Base-by-base conservation (phyloP, 2,329 filamentous ascomycete genomes). In the Zymoseptoria tritici region DNA sequence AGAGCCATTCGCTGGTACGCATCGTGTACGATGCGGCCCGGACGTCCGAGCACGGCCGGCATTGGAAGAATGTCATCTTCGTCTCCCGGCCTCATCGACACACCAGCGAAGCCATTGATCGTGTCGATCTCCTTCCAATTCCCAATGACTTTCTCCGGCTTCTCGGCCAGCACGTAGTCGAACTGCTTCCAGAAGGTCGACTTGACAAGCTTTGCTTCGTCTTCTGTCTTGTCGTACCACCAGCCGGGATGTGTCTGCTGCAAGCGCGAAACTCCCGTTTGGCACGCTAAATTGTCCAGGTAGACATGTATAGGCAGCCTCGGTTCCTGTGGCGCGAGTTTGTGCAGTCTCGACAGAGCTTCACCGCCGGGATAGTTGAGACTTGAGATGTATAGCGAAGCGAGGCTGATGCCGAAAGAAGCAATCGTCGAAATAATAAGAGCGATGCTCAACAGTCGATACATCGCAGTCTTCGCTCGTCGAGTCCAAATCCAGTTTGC, bases 281-380 rank as follows among this genome's bases (percentile, higher is more conserved):
- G 85, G 58, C 83, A 85, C 2, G 83, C 80, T 22, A 87, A 77
- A 56, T 85, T 86, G 60, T 83, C 83, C 60, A 85, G 74, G 67
- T 85, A 79, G 6, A 86, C 79, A 6, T 64, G 56, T 1, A 66
- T 61, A 21, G 58, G 59, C 2, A 55, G 52, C 49, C 61, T 57
- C 19, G 54, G 54, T 22, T 64, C 62, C 11, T 49, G 59, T 1
- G 64, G 55, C 6, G 60, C 62, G 9, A 68, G 29, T 16, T 62
- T 51, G 60, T 80, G 77, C 1, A 81, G 73, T 9, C 70, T 66
- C 22, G 70, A 68, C 9, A 97, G 79, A 2, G 92, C 94, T 60
- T 89, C 84, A 21, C 90, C 94, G 54, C 94, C 94, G 1, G 94
- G 94, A 71, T 99, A 99, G 76, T 97, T 99, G 59, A 95, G 84